Evolutionary conservation across 495 filamentous ascomycete species (phyloP).

Genomic region (Saxophila tyrrhenica): DNA sequence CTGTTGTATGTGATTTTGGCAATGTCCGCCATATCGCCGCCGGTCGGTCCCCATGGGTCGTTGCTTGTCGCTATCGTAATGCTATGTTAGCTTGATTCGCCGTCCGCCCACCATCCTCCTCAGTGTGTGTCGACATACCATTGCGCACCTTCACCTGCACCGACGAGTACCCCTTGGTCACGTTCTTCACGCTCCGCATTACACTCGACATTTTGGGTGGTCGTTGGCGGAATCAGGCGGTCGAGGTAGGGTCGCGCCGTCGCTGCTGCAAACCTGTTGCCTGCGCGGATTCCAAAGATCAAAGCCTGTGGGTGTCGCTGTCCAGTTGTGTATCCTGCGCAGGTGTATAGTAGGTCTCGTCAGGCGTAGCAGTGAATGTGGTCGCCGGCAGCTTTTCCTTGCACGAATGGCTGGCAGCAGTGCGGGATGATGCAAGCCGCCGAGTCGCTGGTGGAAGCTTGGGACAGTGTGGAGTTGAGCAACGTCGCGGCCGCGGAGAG

Average conservation of each 20-base stretch:
- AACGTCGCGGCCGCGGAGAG: no score
- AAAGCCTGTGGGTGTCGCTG: background rate
- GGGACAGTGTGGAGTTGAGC: no score
- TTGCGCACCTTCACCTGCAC: slow-evolving; percentile 99
- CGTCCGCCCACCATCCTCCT: background rate
- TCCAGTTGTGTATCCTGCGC: background rate
- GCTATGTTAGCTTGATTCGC: slow-evolving; percentile 7
- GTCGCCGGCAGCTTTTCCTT: background rate
- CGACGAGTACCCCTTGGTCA: slow-evolving; percentile 96
- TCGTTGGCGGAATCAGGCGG: background rate
- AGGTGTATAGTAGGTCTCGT: no score
- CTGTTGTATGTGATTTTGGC: slow-evolving; percentile 95
- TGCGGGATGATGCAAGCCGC: slow-evolving; percentile 2
- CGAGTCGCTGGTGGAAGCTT: background rate
- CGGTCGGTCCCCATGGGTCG: slow-evolving; percentile 97
- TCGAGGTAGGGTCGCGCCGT: background rate
- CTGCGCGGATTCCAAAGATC: background rate
- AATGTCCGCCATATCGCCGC: slow-evolving; percentile 98
- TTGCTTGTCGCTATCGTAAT: slow-evolving; percentile 77
- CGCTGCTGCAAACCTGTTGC: background rate
- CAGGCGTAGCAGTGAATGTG: no score
- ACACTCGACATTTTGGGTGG: slow-evolving; percentile 73
- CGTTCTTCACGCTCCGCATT: slow-evolving; percentile 97
- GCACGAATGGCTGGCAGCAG: background rate
- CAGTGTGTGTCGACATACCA: slow-evolving; percentile 49